These are phyloP conservation scores for Lizonia empirigonia DNA, from an alignment of 2,329 filamentous ascomycete genomes.

Conservation along the genomic window DNA sequence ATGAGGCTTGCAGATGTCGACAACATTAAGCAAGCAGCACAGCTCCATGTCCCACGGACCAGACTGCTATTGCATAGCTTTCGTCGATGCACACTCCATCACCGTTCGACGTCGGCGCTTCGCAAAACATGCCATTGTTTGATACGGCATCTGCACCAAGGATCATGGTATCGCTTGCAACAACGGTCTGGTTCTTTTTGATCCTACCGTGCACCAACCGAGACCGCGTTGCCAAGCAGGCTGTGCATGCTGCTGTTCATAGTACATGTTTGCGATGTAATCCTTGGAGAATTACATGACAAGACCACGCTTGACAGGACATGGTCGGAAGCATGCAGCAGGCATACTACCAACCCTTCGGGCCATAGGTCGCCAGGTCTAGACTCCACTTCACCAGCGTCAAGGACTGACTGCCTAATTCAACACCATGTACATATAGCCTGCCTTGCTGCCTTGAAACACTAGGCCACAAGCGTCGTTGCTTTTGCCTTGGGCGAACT, in stretches of 20 bases:
- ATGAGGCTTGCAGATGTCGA: slow-evolving; percentile 16
- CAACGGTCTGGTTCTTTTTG: background rate
- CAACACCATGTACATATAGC: slow-evolving; percentile 2
- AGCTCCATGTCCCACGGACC: background rate
- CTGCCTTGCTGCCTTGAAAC: background rate
- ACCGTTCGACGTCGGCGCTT: slow-evolving; percentile 8
- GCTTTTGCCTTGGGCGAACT: background rate
- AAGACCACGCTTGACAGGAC: background rate
- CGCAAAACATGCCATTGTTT: slow-evolving; percentile 19
- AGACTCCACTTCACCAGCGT: background rate
- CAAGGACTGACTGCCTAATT: background rate
- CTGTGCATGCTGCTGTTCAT: background rate
- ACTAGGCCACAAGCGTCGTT: background rate
- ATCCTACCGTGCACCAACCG: slow-evolving; percentile 3
- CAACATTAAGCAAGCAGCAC: slow-evolving; percentile 3
- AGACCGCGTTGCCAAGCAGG: background rate
- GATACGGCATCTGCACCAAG: slow-evolving; percentile 7
- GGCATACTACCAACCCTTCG: background rate
- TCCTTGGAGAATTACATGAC: background rate
- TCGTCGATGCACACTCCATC: slow-evolving; percentile 7
- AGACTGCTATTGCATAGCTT: background rate
- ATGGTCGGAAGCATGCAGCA: background rate
- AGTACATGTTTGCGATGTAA: background rate
- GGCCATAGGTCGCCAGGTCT: background rate
- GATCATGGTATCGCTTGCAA: slow-evolving; percentile 12